Evolutionary conservation across 306 rosid species (phyloP).

Genomic region (Heteromeles arbutifolia): DNA sequence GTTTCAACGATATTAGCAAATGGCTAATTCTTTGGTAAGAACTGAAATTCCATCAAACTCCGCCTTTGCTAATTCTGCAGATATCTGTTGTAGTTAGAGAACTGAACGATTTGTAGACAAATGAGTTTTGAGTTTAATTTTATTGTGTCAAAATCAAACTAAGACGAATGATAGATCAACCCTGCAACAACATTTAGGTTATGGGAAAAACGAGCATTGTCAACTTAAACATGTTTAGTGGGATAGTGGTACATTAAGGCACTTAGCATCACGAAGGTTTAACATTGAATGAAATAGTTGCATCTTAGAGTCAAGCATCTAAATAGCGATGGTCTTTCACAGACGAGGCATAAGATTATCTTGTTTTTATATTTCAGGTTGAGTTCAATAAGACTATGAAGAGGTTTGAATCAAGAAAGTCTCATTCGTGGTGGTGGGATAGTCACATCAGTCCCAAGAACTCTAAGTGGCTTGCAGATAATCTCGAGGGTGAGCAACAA

Average conservation of each 20-base stretch:
- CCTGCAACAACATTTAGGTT: background rate
- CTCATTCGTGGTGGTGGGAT: constrained; percentile 99
- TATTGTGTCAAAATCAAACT: background rate
- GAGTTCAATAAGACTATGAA: constrained; percentile 37
- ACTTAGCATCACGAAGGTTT: background rate
- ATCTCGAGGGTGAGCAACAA: constrained; percentile 61
- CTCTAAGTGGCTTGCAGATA: constrained; percentile 85
- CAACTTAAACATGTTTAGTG: background rate
- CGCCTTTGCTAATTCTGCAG: background rate
- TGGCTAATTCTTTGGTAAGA: constrained; percentile 62
- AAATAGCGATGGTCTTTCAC: background rate
- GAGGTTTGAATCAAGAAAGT: constrained; percentile 61
- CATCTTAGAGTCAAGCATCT: background rate
- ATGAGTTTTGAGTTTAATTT: background rate
- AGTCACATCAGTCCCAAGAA: constrained; percentile 70
- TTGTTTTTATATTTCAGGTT: constrained; percentile 25
- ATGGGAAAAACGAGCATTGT: background rate
- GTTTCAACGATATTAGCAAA: constrained; percentile 25
- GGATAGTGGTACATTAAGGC: no score
- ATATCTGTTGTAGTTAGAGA: background rate
- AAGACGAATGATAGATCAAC: background rate
- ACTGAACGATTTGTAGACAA: background rate
- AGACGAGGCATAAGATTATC: background rate
- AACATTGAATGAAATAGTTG: background rate
- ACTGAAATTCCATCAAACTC: background rate